Conservation (phyloP, 805 yeast genomes). For the Cyberlindnera xishuangbannaensis region DNA sequence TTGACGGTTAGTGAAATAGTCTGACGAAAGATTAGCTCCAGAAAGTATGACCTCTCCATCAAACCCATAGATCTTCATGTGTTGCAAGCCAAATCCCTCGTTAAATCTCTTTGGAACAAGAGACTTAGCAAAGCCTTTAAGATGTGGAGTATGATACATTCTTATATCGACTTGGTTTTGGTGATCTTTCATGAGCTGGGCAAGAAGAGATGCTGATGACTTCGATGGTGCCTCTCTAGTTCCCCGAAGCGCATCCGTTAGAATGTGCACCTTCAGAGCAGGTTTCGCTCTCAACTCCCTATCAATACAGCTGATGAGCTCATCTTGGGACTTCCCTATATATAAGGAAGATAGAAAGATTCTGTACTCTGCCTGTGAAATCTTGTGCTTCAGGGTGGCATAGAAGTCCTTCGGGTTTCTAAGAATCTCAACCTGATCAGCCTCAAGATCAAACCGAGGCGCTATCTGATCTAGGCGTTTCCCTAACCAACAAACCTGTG, state of each 20-base stretch:
- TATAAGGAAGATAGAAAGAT: conserved; percentile 83
- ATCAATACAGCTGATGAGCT: conserved; percentile 58
- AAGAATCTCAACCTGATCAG: conserved; percentile 55
- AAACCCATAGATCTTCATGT: conserved; percentile 94
- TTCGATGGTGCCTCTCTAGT: conserved; percentile 84
- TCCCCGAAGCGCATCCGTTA: conserved; percentile 86
- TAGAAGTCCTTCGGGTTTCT: conserved; percentile 72
- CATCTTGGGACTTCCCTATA: conserved; percentile 77
- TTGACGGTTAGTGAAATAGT: conserved; percentile 92
- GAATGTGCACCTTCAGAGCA: conserved; percentile 59
- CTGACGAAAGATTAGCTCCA: conserved; percentile 89
- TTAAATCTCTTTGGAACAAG: conserved; percentile 78
- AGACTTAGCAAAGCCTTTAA: conserved; percentile 57
- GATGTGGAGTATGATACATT: conserved; percentile 85
- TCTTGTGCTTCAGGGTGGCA: conserved; percentile 52
- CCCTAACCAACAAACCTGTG: conserved; percentile 37
- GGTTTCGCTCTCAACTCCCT: conserved; percentile 55
- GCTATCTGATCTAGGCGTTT: conserved; percentile 56
- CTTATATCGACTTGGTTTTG: conserved; percentile 72
- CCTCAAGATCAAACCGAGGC: conserved; percentile 58
- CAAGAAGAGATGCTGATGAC: conserved; percentile 72
- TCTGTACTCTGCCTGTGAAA: conserved; percentile 52
- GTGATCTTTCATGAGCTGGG: conserved; percentile 56
- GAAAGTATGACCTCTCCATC: conserved; percentile 83
- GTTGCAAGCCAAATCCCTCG: conserved; percentile 91